phyloP scores from a whole-genome alignment of 441 rosid species.

The Euphorbia schlechtendalii region DNA sequence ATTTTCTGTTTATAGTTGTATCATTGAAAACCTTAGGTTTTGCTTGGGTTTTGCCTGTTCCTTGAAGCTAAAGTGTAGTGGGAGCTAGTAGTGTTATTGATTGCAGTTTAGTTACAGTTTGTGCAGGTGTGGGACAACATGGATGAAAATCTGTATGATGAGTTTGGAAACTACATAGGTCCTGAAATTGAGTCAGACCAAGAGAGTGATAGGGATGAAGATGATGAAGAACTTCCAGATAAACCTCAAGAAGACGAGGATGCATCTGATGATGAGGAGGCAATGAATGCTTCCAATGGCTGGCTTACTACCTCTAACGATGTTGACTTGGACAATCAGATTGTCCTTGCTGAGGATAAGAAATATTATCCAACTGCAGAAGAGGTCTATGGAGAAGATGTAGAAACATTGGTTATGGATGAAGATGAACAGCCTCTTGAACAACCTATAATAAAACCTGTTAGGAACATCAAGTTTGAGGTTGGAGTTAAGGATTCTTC shows the following conservation, averaged over 20 bases:
- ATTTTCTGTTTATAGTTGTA: neutral
- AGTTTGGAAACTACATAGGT: constrained; percentile 94
- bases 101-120: neutral
- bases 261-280: constrained; percentile 57
- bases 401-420: constrained; percentile 94
- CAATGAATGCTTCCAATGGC: constrained; percentile 47
- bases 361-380: constrained; percentile 95
- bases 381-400: constrained; percentile 93
- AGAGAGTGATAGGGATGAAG: constrained; percentile 68
- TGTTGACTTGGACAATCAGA: constrained; percentile 83
- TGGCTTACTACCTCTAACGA: constrained; percentile 73
- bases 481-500: constrained; percentile 88
- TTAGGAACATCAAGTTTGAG: constrained; percentile 68
- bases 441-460: constrained; percentile 79
- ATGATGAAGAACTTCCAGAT: constrained; percentile 58
- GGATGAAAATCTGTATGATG: constrained; percentile 95
- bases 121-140: constrained; percentile 28
- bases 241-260: constrained; percentile 43
- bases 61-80: too few species aligned
- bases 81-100: too few species aligned
- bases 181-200: constrained; percentile 93
- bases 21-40: neutral
- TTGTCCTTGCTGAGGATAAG: constrained; percentile 93
- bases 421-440: constrained; percentile 93
- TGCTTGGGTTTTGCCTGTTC: neutral